phyloP scores from a whole-genome alignment of 768 basidiomycete genomes.

The Suillus sp. region DNA sequence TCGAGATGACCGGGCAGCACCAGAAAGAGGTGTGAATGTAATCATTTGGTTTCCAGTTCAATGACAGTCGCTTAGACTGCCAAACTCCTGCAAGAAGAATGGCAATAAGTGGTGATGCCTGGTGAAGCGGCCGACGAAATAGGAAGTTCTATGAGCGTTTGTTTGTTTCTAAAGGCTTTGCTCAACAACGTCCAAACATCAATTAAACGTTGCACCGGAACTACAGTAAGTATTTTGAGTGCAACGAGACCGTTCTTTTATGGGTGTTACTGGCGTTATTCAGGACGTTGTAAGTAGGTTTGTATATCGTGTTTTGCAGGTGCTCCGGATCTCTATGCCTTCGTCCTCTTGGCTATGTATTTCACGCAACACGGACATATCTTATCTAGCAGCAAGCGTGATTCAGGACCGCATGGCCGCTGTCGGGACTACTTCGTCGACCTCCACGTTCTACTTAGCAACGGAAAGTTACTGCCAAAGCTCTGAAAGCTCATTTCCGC shows the following conservation, averaged over 20 bases:
- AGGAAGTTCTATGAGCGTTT: conserved; percentile 6
- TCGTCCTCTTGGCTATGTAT: not conserved
- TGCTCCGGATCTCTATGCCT: not conserved
- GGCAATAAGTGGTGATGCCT: not conserved
- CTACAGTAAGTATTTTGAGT: no score
- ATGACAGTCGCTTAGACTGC: not conserved
- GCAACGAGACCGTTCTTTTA: not conserved
- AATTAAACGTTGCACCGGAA: no score
- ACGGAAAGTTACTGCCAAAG: not conserved
- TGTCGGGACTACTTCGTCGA: not conserved
- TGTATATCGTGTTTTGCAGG: not conserved
- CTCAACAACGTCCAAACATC: conserved; percentile 4
- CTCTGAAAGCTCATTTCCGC: not conserved
- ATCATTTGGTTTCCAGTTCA: conserved; percentile 59
- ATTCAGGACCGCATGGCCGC: not conserved
- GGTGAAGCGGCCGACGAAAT: not conserved
- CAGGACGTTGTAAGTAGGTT: not conserved
- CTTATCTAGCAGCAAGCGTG: not conserved
- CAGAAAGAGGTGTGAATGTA: conserved; percentile 90
- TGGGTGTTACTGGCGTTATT: not conserved
- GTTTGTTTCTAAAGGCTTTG: conserved; percentile 15
- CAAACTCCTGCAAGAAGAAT: not conserved
- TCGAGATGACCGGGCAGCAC: conserved; percentile 69
- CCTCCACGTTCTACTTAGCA: not conserved
- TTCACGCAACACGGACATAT: not conserved